Percentiles rank a stretch among this genome's conserved stretches.
Evolutionary conservation across 1,284 basidiomycete species (phyloP).

Genomic region (Irpex sp.): DNA sequence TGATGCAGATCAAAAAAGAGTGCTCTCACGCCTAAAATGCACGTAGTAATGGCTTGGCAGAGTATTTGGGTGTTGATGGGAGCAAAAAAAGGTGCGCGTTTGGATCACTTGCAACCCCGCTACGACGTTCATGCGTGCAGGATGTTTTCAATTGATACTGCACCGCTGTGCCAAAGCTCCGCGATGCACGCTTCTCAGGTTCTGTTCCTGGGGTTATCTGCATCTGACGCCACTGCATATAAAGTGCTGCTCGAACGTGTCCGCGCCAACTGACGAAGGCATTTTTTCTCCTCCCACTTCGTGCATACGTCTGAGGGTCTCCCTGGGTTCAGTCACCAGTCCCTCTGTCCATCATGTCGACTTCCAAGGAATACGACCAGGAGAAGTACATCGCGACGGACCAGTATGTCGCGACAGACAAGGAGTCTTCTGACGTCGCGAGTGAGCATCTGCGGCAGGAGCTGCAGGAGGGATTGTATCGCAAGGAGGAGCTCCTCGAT

Average conservation of each 20-base stretch:
- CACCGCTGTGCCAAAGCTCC: background rate
- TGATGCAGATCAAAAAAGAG: background rate
- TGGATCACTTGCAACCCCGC: background rate
- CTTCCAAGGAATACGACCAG: background rate
- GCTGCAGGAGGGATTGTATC: constrained; percentile 15
- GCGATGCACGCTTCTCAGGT: background rate
- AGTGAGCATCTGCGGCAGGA: background rate
- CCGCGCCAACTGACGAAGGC: background rate
- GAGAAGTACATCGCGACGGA: background rate
- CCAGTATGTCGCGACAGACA: background rate
- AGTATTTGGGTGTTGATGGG: background rate
- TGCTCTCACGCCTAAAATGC: background rate
- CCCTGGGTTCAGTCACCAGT: too few relatives aligned
- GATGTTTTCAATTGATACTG: background rate
- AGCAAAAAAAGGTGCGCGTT: background rate
- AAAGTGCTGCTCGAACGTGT: background rate
- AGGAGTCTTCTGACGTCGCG: background rate
- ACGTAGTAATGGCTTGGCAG: background rate
- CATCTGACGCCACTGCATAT: background rate
- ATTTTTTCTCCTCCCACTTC: background rate
- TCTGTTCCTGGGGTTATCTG: background rate
- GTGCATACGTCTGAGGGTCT: background rate
- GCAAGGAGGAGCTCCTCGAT: constrained; percentile 38
- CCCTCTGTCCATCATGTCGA: background rate
- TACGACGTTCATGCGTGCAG: background rate